Percentiles rank a stretch among this genome's conserved stretches.
These are phyloP conservation scores for Dryadomyces sulphureus DNA, from an alignment of 2,329 filamentous ascomycete genomes.

Conservation along the genomic window DNA sequence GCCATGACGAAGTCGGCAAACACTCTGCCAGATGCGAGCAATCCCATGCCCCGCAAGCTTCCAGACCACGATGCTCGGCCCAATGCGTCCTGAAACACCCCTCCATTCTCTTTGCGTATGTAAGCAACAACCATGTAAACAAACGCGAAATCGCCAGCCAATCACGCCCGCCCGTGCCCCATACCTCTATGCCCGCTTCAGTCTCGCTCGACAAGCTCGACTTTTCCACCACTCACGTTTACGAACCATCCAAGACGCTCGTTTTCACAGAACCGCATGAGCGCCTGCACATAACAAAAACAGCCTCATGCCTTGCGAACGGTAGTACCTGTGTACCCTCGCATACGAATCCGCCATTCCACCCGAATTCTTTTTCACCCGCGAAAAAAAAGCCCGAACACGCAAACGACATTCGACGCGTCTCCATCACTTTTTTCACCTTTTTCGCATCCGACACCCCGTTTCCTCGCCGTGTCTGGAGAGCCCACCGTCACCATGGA, in stretches of 20 bases:
- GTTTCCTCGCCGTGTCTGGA: background rate
- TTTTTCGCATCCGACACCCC: background rate
- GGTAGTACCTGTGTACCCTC: background rate
- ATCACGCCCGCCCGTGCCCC: conserved; percentile 1
- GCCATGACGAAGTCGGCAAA: no score
- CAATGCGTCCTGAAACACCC: no score
- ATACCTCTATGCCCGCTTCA: background rate
- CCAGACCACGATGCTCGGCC: no score
- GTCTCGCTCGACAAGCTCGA: background rate
- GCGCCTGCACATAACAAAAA: background rate
- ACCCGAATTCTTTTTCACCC: background rate
- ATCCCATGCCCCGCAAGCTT: no score
- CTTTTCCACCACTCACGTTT: background rate
- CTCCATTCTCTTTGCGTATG: background rate
- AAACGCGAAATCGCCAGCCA: conserved; percentile 9
- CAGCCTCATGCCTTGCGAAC: background rate
- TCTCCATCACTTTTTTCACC: background rate
- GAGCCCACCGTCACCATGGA: conserved; percentile 8
- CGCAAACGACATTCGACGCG: background rate
- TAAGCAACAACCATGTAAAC: conserved; percentile 7
- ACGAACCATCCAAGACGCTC: background rate
- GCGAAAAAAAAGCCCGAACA: no score
- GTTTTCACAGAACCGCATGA: background rate
- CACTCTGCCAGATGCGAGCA: no score
- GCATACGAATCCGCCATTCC: background rate